Base-by-base conservation (phyloP, 2,329 filamentous ascomycete genomes). In the Calonectria multiphialidica region DNA sequence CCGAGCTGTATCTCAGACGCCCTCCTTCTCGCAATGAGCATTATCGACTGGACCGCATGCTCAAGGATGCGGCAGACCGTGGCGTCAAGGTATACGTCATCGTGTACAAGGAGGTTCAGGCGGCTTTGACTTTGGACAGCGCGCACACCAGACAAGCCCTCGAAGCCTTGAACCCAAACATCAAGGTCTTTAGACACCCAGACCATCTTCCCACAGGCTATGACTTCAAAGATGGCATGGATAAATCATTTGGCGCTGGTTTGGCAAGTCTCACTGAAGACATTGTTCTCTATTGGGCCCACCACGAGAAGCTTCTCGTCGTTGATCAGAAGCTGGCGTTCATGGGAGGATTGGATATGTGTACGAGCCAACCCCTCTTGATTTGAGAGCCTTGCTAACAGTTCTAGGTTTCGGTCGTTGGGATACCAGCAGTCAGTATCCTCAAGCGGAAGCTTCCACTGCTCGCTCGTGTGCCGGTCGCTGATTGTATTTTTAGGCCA, bases 341-440 rank as follows among this genome's bases (percentile, higher is more conserved):
- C 81, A 98, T 98, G 95, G 95, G 95, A 61, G 96, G 95, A 23
- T 86, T 98, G 1, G 95, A 98, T 83, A 87, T 98, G 79, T 98
- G 90, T 89, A 84, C 72, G 86, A 1, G 13, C 6, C 16, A 21
- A 15, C 7, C 9, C 9, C n/a, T 10, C 23, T 53, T n/a, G 15
- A 15, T 2, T 10, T 25, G 2, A 10, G 1, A 16, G 9, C 1
- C 18, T 53, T 33, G 53, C 81, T 84, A 72, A 84, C 66, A 1
- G n/a, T 12, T 4, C 5, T 42, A 89, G 88, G 92, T 81, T 98
- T 95, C 79, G 95, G 95, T 42, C 90, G 95, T 80, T 98, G 94
- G 90, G 95, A 98, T 78, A 97, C 94, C 8, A 94, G 94, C 82
- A 92, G 93, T 86, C 73, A 79, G 85, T 81, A 28, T 5, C 49